Conservation (phyloP, 2,329 filamentous ascomycete genomes). For the Exophiala dermatitidis region DNA sequence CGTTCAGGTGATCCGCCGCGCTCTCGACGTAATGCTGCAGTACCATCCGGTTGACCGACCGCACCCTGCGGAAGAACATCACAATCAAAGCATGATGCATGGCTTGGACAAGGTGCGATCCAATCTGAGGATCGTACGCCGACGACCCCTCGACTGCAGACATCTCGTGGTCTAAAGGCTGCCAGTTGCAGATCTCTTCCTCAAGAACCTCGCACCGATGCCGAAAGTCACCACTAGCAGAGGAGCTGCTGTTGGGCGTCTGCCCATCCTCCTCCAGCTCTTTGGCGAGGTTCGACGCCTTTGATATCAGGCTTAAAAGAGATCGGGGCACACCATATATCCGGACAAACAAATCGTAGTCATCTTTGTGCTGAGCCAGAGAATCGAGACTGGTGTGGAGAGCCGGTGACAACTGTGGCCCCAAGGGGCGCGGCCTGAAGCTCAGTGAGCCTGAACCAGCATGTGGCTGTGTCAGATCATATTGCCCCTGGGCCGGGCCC, state of each 20-base stretch:
- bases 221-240: neutral
- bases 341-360: constrained; percentile 3
- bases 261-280: constrained; percentile 3
- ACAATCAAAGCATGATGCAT: constrained; percentile 8
- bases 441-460: neutral
- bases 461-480: neutral
- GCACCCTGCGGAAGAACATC: constrained; percentile 8
- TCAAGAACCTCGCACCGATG: constrained; percentile 4
- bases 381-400: neutral
- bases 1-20: neutral
- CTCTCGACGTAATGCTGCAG: constrained; percentile 10
- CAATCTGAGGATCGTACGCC: constrained; percentile 6
- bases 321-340: constrained; percentile 9
- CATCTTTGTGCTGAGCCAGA: constrained; percentile 6
- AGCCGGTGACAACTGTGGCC: neutral
- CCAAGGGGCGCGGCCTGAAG: neutral
- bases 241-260: neutral
- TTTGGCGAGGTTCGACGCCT: constrained; percentile 1
- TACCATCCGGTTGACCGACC: constrained; percentile 1
- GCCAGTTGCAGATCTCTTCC: constrained; percentile 6
- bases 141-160: neutral
- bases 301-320: constrained; percentile 5
- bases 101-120: constrained; percentile 6
- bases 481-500: neutral
- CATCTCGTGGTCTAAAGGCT: constrained; percentile 1